Evolutionary conservation across 305 asterid genomes (phyloP), one percentile per base, ranked within the genome.

Genomic region (Fraxinus ornus): DNA sequence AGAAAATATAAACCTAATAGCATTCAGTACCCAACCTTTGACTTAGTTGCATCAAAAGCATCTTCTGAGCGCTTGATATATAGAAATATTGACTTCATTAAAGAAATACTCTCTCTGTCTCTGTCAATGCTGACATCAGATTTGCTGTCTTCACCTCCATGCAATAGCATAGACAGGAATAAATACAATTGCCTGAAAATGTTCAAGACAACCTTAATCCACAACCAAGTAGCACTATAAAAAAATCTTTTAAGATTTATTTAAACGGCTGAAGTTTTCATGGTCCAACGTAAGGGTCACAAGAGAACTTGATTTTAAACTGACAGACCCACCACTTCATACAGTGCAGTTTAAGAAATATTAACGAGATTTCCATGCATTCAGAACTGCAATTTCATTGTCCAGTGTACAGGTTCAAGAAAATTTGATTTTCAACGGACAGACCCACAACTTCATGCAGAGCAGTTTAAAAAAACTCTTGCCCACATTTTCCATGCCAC

Each of bases 101-200:
- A 80, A 28, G 93, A 89, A 81, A 91, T 78, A 76, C 91, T 91
- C 81, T 92, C 98, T 90, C 89, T 91, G 82, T 93, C 94, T 89
- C 87, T 95, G 91, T 86, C 91, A 81, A 75, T 76, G 85, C 66
- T 84, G 86, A 76, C 85, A 85, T 90, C 94, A 80, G 94, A 84
- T 86, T 93, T 93, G 17, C 93, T 90, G 62, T 92, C 98, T 85
- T 89, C 96, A 77, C 92, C 95, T 80, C 92, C 97, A 77, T 89
- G 93, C 88, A 93, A 87, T 89, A 97, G 91, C 98, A 91, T 90
- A 70, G 99, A 95, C 81, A 97, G 92, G 89, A 97, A 91, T 77
- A 91, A 77, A 83, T 92, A 82, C 88, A 93, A 85, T 80, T 94
- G 91, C 97, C 99, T 95, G 93, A 82, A 49, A 49, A 49, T 49